Conservation (phyloP, 768 basidiomycete species). For the Boletus sensibilis region DNA sequence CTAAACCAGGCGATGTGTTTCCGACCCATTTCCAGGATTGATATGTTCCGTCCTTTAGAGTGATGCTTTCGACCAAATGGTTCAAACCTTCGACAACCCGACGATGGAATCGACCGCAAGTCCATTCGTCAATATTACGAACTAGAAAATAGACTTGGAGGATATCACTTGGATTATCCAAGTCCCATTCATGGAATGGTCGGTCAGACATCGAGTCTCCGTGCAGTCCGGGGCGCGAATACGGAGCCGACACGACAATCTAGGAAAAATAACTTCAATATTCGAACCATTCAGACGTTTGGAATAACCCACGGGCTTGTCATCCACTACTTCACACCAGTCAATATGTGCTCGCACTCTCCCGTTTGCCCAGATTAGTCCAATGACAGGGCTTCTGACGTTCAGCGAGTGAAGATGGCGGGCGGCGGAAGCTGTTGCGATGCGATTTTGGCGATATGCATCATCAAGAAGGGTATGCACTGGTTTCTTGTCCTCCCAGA, state of each 20-base stretch:
- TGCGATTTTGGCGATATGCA: slow-evolving; percentile 58
- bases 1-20: slow-evolving; percentile 23
- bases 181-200: slow-evolving; percentile 49
- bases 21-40: slow-evolving; percentile 51
- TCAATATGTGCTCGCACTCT: slow-evolving; percentile 55
- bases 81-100: slow-evolving; percentile 41
- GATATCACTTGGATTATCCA: slow-evolving; percentile 45
- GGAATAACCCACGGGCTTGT: slow-evolving; percentile 34
- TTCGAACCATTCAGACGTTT: not conserved
- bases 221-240: slow-evolving; percentile 26
- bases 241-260: slow-evolving; percentile 52
- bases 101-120: slow-evolving; percentile 41
- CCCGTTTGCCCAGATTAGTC: slow-evolving; percentile 53
- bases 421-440: slow-evolving; percentile 49
- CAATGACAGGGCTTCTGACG: slow-evolving; percentile 48
- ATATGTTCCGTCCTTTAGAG: slow-evolving; percentile 34
- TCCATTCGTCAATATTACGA: slow-evolving; percentile 55
- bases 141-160: slow-evolving; percentile 50
- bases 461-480: slow-evolving; percentile 47
- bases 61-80: slow-evolving; percentile 36
- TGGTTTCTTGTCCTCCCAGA: slow-evolving; percentile 64
- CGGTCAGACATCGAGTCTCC: slow-evolving; percentile 15
- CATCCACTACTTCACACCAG: slow-evolving; percentile 44
- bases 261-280: slow-evolving; percentile 19
- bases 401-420: slow-evolving; percentile 51